Base-by-base conservation (phyloP, 192 early-diverging fungal genomes). In the Coemansia sp. region DNA sequence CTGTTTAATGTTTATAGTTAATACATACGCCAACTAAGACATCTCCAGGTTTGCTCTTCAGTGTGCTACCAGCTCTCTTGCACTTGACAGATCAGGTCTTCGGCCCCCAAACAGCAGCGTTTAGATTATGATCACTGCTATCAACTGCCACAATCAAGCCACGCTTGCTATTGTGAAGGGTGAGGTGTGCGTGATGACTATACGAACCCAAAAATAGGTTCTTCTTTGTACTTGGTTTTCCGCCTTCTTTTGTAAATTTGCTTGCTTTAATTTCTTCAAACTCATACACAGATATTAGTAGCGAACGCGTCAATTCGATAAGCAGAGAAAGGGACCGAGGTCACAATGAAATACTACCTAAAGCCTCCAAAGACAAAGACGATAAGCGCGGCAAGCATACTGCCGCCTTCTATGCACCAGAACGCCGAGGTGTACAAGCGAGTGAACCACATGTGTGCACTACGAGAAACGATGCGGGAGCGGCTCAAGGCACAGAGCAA, bases 391-490 rank as follows among this genome's bases (percentile, higher is more conserved):
- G 61, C 71, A 11, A 63, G 71, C 18, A 66, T 84, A 22, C 71
- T 84, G 38, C 81, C 81, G 42, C 49, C 68, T 33, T 38, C 81
- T 40, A 70, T 84, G n/a, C 81, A 84, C 59, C 70, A 78, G 38
- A 77, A 84, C 74, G 71, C 71, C 7, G 77, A 84, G 22, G 5
- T 84, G 31, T 79, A 76, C 41, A 70, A 44, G 5, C 73, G 81
- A 43, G 67, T 84, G 34, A 84, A 49, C 74, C 70, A 73, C 65
- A 73, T 84, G 81, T 78, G 77, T 47, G 69, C 31, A 34, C 52
- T 80, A 43, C 78, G 83, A 20, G 83, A 85, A 68, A 70, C 68
- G 68, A 80, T 85, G 83, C 75, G 83, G 33, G 78, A 80, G 54
- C 61, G 64, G 34, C 75, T 85, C 5, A 85, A 85, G 63, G 67